Percentiles rank a stretch among this genome's conserved stretches.
Conservation (phyloP, 73 alveolate genomes). For the Tetrahymena elliotti region DNA sequence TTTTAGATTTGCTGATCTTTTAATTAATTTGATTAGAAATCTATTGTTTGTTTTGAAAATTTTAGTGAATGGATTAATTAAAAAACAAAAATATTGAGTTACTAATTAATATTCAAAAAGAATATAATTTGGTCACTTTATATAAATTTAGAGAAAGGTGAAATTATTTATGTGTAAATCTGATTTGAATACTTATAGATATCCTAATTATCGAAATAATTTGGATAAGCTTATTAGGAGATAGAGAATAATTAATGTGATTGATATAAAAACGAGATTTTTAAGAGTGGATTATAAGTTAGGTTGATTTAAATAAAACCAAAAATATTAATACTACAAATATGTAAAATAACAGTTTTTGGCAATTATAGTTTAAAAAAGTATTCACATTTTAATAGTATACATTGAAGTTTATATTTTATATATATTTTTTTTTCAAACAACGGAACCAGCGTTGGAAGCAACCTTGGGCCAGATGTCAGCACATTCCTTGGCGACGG, state of each 20-base stretch:
- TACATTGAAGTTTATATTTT: neutral
- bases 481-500: constrained; percentile 88
- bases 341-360: neutral
- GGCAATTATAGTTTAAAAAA: neutral
- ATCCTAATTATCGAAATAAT: neutral
- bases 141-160: neutral
- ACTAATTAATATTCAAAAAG: no score
- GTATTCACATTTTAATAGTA: neutral
- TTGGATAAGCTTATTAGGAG: neutral
- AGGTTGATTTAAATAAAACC: neutral
- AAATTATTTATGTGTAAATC: neutral
- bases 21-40: no score
- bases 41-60: no score
- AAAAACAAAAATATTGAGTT: no score
- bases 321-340: neutral
- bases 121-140: no score
- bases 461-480: constrained; percentile 97
- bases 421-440: constrained; percentile 47
- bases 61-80: no score
- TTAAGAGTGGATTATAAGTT: neutral
- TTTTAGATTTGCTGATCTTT: no score
- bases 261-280: neutral
- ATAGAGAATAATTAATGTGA: neutral
- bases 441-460: constrained; percentile 90
- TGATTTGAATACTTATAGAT: neutral